Evolutionary conservation across 176 grass and related monocot species (phyloP).

Genomic region (Saccharum spontaneum): DNA sequence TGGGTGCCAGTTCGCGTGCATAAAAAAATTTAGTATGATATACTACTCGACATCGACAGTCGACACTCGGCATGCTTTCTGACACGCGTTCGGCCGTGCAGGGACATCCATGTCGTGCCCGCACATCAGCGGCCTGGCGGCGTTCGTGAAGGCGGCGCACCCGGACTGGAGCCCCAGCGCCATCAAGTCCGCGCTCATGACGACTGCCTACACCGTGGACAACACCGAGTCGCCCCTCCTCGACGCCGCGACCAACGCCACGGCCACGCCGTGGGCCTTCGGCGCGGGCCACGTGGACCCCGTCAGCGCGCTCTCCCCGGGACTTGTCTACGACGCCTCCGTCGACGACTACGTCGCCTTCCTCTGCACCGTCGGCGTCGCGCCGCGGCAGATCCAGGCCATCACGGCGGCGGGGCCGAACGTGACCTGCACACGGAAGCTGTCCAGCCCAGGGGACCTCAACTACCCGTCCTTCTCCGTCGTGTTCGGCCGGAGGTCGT

Average conservation of each 20-base stretch:
- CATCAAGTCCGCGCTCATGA: conserved; percentile 91
- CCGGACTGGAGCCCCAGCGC: conserved; percentile 94
- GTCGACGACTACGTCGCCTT: conserved; percentile 76
- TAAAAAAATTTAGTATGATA: conserved; percentile 15
- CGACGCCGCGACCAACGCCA: conserved; percentile 58
- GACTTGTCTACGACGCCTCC: conserved; percentile 77
- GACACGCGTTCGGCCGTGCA: conserved; percentile 27
- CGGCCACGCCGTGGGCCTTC: conserved; percentile 70
- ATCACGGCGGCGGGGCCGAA: conserved; percentile 51
- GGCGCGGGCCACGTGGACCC: conserved; percentile 84
- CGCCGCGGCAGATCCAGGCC: conserved; percentile 60
- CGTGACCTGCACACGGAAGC: conserved; percentile 64
- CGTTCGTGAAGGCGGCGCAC: conserved; percentile 75
- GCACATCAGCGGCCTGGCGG: conserved; percentile 79
- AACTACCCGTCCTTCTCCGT: conserved; percentile 96
- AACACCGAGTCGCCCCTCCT: conserved; percentile 54
- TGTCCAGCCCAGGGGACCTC: conserved; percentile 70
- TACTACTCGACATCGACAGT: not conserved
- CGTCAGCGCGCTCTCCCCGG: conserved; percentile 69
- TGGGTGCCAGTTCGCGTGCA: conserved; percentile 26
- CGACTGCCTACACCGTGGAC: conserved; percentile 79
- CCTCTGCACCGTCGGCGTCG: conserved; percentile 69
- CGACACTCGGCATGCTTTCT: not conserved
- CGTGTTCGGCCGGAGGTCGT: conserved; percentile 54
- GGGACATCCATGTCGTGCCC: conserved; percentile 98